Evolutionary conservation across 495 filamentous ascomycete genomes (phyloP).

Genomic region (Trichoderma asperelloides): DNA sequence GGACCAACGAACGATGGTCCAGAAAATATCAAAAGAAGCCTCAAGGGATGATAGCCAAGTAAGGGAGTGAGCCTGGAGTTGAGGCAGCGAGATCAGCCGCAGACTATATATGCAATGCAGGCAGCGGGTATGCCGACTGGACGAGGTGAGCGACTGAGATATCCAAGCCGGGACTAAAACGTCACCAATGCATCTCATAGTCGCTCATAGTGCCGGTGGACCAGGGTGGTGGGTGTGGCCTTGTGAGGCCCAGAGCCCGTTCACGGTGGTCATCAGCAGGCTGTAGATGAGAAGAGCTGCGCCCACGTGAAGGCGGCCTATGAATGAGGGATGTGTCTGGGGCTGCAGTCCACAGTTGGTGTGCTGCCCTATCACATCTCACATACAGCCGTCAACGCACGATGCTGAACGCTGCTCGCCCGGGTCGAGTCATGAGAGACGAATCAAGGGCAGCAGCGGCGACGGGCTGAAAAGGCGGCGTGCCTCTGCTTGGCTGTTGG

Average conservation of each 20-base stretch:
- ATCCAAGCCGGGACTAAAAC: background rate
- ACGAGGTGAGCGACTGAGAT: background rate
- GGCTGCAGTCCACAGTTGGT: background rate
- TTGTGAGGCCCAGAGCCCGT: background rate
- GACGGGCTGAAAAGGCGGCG: background rate
- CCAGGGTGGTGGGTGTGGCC: background rate
- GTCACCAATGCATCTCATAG: background rate
- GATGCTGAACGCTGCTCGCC: background rate
- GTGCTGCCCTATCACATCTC: background rate
- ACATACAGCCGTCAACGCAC: background rate
- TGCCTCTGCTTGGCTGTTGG: background rate
- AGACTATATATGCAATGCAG: conserved; percentile 1
- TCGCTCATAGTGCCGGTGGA: background rate
- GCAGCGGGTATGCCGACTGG: conserved; percentile 2
- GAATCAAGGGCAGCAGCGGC: background rate
- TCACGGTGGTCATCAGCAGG: conserved; percentile 3
- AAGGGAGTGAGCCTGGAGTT: background rate
- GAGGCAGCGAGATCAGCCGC: conserved; percentile 6
- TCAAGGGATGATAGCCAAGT: background rate
- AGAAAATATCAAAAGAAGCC: background rate
- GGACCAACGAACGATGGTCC: background rate
- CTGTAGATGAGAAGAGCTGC: background rate
- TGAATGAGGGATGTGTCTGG: background rate
- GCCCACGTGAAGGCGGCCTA: conserved; percentile 10
- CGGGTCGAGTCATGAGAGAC: background rate